A percentile compares a stretch with the other conserved stretches of the same genome.
These are phyloP conservation scores for Coleophoma cylindrospora DNA, from an alignment of 2,329 filamentous ascomycete species.

Conservation along the genomic window DNA sequence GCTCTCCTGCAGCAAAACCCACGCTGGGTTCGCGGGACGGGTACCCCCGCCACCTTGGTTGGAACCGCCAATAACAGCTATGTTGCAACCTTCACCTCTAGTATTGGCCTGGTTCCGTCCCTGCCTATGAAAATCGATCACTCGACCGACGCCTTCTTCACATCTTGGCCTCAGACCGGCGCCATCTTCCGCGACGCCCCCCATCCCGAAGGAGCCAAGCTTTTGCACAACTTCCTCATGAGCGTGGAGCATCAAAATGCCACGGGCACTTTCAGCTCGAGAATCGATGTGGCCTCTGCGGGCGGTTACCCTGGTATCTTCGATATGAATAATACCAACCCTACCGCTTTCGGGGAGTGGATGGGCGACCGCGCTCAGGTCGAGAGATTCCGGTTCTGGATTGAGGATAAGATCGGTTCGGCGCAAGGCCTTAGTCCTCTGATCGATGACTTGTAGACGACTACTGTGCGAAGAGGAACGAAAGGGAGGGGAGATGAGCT, in stretches of 20 bases:
- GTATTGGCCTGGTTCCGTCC: neutral
- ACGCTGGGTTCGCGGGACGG: constrained; percentile 46
- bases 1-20: constrained; percentile 41
- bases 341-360: constrained; percentile 27
- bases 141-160: constrained; percentile 34
- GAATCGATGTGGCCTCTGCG: too few relatives aligned
- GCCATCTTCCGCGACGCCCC: constrained; percentile 44
- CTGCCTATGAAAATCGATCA: constrained; percentile 24
- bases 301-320: constrained; percentile 17
- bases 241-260: constrained; percentile 33
- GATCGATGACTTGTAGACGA: neutral
- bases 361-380: constrained; percentile 31
- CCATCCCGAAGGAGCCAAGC: constrained; percentile 44
- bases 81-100: neutral
- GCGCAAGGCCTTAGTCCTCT: constrained; percentile 34
- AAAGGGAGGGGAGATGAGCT: too few relatives aligned
- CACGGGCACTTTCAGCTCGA: constrained; percentile 21
- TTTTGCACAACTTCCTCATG: constrained; percentile 42
- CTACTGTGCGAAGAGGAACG: too few relatives aligned
- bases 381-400: constrained; percentile 31
- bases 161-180: constrained; percentile 42
- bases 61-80: neutral
- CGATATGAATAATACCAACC: constrained; percentile 24
- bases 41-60: constrained; percentile 33
- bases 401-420: constrained; percentile 31